phyloP scores from a whole-genome alignment of 2,329 filamentous ascomycete genomes.

The Ophiostoma ulmi region DNA sequence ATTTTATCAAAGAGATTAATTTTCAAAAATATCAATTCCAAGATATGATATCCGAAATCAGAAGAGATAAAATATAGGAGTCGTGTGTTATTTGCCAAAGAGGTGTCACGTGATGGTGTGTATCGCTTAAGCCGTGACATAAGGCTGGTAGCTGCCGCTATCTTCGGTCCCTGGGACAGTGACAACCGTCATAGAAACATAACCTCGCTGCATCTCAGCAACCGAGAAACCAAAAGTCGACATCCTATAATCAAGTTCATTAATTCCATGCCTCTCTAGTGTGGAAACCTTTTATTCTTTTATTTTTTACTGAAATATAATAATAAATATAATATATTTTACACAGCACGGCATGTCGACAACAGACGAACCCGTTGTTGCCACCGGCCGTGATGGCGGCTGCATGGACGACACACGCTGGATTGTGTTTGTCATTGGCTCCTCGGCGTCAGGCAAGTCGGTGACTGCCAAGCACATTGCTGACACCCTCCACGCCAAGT shows the following conservation, averaged over 20 bases:
- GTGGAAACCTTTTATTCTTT: neutral
- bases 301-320: neutral
- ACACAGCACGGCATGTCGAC: slow-evolving; percentile 9
- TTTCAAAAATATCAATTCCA: too few relatives aligned
- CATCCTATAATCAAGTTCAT: neutral
- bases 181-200: neutral
- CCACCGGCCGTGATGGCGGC: slow-evolving; percentile 17
- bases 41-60: too few relatives aligned
- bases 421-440: slow-evolving; percentile 58
- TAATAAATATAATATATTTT: neutral
- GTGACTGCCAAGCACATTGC: slow-evolving; percentile 52
- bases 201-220: neutral
- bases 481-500: slow-evolving; percentile 46
- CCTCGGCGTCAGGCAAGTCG: slow-evolving; percentile 58
- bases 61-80: too few relatives aligned
- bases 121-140: neutral
- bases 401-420: slow-evolving; percentile 34
- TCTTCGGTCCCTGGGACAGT: neutral
- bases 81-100: neutral
- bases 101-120: neutral
- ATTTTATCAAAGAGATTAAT: neutral
- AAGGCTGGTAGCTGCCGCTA: neutral
- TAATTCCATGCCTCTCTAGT: neutral
- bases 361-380: neutral
- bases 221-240: neutral